Percentiles rank a stretch among this genome's conserved stretches.
Conservation (phyloP, 2,329 filamentous ascomycete genomes). For the Microascus cirrosus region DNA sequence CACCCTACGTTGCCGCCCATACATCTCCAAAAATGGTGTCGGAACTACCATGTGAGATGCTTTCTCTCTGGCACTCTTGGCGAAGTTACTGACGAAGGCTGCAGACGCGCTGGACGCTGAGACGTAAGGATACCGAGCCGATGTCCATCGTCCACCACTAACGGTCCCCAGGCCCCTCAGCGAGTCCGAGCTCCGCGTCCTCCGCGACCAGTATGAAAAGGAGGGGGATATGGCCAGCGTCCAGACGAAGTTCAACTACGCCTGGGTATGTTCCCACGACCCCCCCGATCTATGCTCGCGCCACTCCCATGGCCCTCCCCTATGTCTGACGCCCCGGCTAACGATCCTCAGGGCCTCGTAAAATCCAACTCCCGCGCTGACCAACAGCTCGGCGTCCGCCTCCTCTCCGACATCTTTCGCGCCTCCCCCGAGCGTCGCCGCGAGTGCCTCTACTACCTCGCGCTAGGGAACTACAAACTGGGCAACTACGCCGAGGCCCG, state of each 20-base stretch:
- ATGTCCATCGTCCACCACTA: slow-evolving; percentile 6
- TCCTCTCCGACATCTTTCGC: slow-evolving; percentile 95
- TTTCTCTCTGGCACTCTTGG: neutral
- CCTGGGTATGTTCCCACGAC: slow-evolving; percentile 59
- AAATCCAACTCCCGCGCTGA: slow-evolving; percentile 78
- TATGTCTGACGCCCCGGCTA: neutral
- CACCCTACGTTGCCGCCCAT: neutral
- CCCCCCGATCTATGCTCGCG: neutral
- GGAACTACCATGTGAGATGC: slow-evolving; percentile 34
- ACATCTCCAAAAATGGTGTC: slow-evolving; percentile 27
- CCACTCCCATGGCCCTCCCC: no score
- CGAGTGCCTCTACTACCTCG: slow-evolving; percentile 97
- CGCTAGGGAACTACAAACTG: slow-evolving; percentile 94
- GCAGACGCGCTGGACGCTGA: slow-evolving; percentile 95
- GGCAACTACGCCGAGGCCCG: slow-evolving; percentile 94
- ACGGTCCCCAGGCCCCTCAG: slow-evolving; percentile 61
- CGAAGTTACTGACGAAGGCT: neutral
- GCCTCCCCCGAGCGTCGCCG: slow-evolving; percentile 82
- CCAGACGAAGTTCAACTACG: slow-evolving; percentile 99
- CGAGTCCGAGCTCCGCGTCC: slow-evolving; percentile 81
- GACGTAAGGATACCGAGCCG: slow-evolving; percentile 46
- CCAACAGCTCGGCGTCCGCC: slow-evolving; percentile 86
- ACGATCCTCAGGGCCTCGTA: slow-evolving; percentile 70
- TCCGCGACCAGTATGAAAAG: slow-evolving; percentile 91
- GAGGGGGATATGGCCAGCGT: slow-evolving; percentile 94